A percentile compares a stretch with the other conserved stretches of the same genome.
Evolutionary conservation across 1,284 basidiomycete genomes (phyloP).

Genomic region (Laetiporus sulphureus): DNA sequence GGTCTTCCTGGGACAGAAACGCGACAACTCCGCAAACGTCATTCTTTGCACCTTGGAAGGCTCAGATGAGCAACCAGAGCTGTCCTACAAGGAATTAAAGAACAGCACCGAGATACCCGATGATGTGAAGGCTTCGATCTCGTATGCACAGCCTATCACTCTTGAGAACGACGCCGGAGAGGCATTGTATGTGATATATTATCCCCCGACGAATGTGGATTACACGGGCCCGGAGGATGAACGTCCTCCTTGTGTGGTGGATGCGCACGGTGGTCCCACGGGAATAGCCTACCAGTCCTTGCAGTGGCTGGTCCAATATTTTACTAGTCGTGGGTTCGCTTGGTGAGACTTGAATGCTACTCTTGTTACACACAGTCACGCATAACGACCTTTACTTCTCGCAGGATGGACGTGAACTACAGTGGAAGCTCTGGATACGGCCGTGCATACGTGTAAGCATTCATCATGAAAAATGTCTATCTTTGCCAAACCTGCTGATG

Average conservation of each 20-base stretch:
- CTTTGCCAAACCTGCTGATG: neutral
- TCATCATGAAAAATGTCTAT: too few relatives aligned
- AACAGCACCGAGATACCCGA: slow-evolving; percentile 14
- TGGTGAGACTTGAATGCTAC: too few relatives aligned
- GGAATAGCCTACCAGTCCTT: slow-evolving; percentile 36
- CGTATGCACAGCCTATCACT: slow-evolving; percentile 38
- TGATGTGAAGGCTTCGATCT: slow-evolving; percentile 31
- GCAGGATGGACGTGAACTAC: slow-evolving; percentile 63
- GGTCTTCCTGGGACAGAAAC: slow-evolving; percentile 40
- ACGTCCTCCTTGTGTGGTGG: slow-evolving; percentile 58
- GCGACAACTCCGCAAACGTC: slow-evolving; percentile 33
- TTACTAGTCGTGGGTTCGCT: slow-evolving; percentile 57
- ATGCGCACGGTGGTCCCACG: slow-evolving; percentile 66
- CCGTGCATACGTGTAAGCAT: slow-evolving; percentile 40
- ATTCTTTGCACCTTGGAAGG: slow-evolving; percentile 30
- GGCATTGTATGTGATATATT: slow-evolving; percentile 51
- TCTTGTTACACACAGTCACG: too few relatives aligned
- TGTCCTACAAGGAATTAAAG: slow-evolving; percentile 27
- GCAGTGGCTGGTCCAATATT: slow-evolving; percentile 48
- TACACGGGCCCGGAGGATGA: slow-evolving; percentile 47
- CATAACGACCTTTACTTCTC: neutral
- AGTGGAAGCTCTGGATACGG: slow-evolving; percentile 65
- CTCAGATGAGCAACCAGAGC: slow-evolving; percentile 19
- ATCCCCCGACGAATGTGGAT: slow-evolving; percentile 53
- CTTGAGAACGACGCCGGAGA: slow-evolving; percentile 28